phyloP scores from a whole-genome alignment of 805 yeast species.

The Candida koratica region DNA sequence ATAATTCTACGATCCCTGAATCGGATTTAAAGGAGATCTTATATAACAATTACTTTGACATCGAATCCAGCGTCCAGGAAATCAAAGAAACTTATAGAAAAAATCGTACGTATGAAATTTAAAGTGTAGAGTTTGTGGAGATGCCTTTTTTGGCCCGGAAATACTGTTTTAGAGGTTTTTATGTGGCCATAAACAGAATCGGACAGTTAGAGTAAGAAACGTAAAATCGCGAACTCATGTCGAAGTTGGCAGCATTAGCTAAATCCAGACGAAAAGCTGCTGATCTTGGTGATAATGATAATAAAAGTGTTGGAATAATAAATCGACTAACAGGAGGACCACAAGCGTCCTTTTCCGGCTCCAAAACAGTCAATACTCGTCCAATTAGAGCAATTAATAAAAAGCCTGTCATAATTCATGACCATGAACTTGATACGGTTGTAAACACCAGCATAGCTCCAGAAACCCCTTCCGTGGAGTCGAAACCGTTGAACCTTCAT shows the following conservation, averaged over 20 bases:
- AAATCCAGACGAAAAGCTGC: conserved; percentile 28
- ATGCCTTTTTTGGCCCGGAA: too few species aligned
- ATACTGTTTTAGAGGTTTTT: too few species aligned
- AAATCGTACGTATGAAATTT: conserved; percentile 8
- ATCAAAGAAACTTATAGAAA: conserved; percentile 28
- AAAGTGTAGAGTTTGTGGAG: conserved; percentile 1
- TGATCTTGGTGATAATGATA: conserved; percentile 5
- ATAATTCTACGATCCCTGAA: conserved; percentile 43
- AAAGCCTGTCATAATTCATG: too few species aligned
- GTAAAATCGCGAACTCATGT: too few species aligned
- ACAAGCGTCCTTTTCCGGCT: neutral
- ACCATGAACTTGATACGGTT: neutral
- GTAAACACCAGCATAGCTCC: neutral
- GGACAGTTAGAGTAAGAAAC: too few species aligned
- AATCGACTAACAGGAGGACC: conserved; percentile 11
- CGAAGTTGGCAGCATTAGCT: conserved; percentile 49
- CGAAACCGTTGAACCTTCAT: too few species aligned
- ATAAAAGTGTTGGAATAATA: conserved; percentile 19
- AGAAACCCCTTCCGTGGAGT: neutral
- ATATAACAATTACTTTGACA: conserved; percentile 55
- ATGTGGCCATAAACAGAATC: too few species aligned
- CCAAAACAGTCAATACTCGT: neutral
- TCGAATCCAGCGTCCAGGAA: conserved; percentile 49
- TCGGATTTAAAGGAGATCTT: conserved; percentile 53
- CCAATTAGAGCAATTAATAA: neutral